A percentile compares a stretch with the other conserved stretches of the same genome.
Evolutionary conservation across 345 rosid species (phyloP).

Genomic region (Gossypium ekmanianum): DNA sequence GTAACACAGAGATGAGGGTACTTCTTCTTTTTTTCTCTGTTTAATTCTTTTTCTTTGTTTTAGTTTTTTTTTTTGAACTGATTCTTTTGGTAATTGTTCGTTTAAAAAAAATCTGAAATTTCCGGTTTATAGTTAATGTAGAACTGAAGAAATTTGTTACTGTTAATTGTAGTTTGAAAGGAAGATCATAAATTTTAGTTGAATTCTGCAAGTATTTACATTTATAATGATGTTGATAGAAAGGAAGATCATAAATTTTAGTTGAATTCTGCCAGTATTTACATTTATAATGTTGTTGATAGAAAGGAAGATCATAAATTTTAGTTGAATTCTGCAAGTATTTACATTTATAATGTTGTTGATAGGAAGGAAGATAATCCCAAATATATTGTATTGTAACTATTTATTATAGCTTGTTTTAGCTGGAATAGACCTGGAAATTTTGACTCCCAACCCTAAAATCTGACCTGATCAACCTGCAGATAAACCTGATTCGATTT

Average conservation of each 20-base stretch:
- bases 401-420: too few species aligned
- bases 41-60: not conserved
- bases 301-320: not conserved
- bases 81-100: not conserved
- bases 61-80: not conserved
- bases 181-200: not conserved
- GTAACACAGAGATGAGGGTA: constrained; percentile 91
- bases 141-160: not conserved
- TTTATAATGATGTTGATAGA: not conserved
- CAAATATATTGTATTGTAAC: too few species aligned
- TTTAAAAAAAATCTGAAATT: not conserved
- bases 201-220: not conserved
- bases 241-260: not conserved
- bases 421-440: too few species aligned
- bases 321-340: not conserved
- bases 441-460: too few species aligned
- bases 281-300: not conserved
- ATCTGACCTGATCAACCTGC: too few species aligned
- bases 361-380: not conserved
- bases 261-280: not conserved
- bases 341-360: not conserved
- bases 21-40: constrained; percentile 5
- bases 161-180: not conserved
- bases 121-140: not conserved
- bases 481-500: too few species aligned